Conservation (phyloP, 2,329 filamentous ascomycete genomes). For the Ilyonectria destructans region DNA sequence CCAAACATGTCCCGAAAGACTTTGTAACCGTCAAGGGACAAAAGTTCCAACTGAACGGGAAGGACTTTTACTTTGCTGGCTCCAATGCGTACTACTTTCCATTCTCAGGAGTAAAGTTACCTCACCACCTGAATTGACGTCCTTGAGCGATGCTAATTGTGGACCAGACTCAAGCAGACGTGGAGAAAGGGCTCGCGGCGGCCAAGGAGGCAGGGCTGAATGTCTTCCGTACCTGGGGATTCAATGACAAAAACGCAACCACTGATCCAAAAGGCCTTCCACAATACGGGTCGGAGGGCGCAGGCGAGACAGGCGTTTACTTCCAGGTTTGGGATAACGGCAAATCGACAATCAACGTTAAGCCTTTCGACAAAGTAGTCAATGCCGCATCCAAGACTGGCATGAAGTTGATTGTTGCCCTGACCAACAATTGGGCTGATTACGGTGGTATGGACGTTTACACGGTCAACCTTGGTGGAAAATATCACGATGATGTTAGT, state of each 20-base stretch:
- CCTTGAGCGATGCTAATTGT: background rate
- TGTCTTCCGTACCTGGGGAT: constrained; percentile 75
- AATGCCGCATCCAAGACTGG: constrained; percentile 70
- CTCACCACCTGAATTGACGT: accelerated
- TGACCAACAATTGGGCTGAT: constrained; percentile 74
- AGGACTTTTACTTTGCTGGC: constrained; percentile 66
- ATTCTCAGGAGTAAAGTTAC: constrained; percentile 29
- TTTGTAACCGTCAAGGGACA: constrained; percentile 47
- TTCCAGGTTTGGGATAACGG: constrained; percentile 78
- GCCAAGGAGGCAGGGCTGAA: constrained; percentile 67
- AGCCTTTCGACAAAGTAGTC: constrained; percentile 74
- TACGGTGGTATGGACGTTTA: constrained; percentile 75
- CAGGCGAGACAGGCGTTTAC: constrained; percentile 58
- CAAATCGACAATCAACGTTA: constrained; percentile 69
- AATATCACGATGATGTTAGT: constrained; percentile 58
- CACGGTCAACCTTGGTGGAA: constrained; percentile 68
- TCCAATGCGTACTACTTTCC: constrained; percentile 71
- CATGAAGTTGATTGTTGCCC: constrained; percentile 70
- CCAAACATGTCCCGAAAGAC: constrained; percentile 35
- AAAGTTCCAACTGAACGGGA: constrained; percentile 60
- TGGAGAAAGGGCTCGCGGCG: constrained; percentile 66
- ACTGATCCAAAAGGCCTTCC: constrained; percentile 49
- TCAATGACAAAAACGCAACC: constrained; percentile 70
- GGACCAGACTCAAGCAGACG: constrained; percentile 65
- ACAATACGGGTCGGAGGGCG: constrained; percentile 34